Percentiles rank a stretch among this genome's conserved stretches.
Evolutionary conservation across 1,284 basidiomycete species (phyloP).

Genomic region (Ceratobasidium sp.): DNA sequence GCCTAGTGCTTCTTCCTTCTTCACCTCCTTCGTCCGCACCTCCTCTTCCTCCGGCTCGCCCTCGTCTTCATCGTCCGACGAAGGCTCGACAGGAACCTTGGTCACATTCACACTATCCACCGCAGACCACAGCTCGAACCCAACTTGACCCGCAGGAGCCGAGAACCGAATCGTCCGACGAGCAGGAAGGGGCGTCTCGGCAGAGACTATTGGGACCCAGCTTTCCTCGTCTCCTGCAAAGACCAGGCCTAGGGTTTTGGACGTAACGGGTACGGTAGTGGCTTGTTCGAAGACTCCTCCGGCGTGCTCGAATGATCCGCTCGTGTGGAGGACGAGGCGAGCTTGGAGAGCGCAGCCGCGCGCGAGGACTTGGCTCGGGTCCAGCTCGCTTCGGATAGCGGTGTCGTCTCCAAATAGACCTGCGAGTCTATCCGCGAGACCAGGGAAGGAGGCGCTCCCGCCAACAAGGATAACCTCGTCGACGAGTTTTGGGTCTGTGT

Average conservation of each 20-base stretch:
- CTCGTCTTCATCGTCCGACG: slow-evolving; percentile 63
- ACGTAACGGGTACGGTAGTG: slow-evolving; percentile 64
- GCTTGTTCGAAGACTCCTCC: slow-evolving; percentile 11
- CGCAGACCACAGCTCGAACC: slow-evolving; percentile 90
- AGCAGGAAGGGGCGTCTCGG: slow-evolving; percentile 83
- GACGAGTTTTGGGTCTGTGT: slow-evolving; percentile 79
- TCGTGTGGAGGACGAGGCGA: slow-evolving; percentile 62
- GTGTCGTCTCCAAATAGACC: slow-evolving; percentile 77
- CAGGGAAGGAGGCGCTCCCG: slow-evolving; percentile 86
- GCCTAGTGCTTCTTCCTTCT: slow-evolving; percentile 70
- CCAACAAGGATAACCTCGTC: slow-evolving; percentile 95
- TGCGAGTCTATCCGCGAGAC: slow-evolving; percentile 79
- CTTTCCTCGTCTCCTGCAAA: slow-evolving; percentile 74
- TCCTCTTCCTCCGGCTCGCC: slow-evolving; percentile 62
- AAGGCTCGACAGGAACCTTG: slow-evolving; percentile 66
- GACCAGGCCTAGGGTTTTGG: slow-evolving; percentile 81
- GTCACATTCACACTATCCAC: slow-evolving; percentile 83
- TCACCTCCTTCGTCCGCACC: slow-evolving; percentile 72
- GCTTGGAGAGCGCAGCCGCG: slow-evolving; percentile 91
- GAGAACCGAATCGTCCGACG: slow-evolving; percentile 77
- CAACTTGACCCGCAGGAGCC: slow-evolving; percentile 71
- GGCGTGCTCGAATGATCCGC: too few species aligned
- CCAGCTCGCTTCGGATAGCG: slow-evolving; percentile 66
- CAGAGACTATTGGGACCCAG: slow-evolving; percentile 73
- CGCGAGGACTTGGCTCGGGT: slow-evolving; percentile 91